Evolutionary conservation across 306 rosid genomes (phyloP), one percentile per base, ranked within the genome.

Genomic region (Argentina anserina): DNA sequence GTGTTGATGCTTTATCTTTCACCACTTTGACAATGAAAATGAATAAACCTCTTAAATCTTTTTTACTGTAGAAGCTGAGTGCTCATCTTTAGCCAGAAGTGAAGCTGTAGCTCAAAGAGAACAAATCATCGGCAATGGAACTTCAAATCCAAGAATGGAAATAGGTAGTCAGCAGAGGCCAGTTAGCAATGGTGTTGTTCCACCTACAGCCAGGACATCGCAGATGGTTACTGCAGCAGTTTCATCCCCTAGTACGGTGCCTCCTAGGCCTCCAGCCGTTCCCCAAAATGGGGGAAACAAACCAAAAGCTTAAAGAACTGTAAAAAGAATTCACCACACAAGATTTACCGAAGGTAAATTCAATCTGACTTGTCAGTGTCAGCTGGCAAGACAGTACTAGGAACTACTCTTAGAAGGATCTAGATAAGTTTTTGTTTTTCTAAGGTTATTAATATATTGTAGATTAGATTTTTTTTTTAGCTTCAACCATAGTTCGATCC

Each of bases 11-110:
- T 42, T 62, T 33, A n/a, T 50, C 66, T 50, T 55, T 69, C 6
- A 49, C 21, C 66, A 29, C 65, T 67, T 21, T 65, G 41, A 63
- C 34, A 11, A 53, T 53, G 52, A 39, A 73, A 76, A 60, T 72
- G 76, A 64, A 49, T 73, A 67, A 67, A 75, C 58, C 45, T 78
- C 69, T 65, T 86, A 42, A 14, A 7, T 68, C n/a, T n/a, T 64
- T 36, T 28, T 58, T 59, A 58, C 83, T 86, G 77, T 93, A 93
- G 98, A 90, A 83, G 90, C 92, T 50, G 85, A 84, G 81, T 87
- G 90, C 76, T 87, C 97, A 40, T 90, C 89, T 34, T 74, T 85
- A 65, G 93, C 99, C 67, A 84, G 89, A 81, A 85, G 75, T 58
- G 90, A 88, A 76, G 77, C 78, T 13, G 96, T 77, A 65, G 75